Conservation (phyloP, 1,284 basidiomycete genomes). For the Sparassis latifolia region DNA sequence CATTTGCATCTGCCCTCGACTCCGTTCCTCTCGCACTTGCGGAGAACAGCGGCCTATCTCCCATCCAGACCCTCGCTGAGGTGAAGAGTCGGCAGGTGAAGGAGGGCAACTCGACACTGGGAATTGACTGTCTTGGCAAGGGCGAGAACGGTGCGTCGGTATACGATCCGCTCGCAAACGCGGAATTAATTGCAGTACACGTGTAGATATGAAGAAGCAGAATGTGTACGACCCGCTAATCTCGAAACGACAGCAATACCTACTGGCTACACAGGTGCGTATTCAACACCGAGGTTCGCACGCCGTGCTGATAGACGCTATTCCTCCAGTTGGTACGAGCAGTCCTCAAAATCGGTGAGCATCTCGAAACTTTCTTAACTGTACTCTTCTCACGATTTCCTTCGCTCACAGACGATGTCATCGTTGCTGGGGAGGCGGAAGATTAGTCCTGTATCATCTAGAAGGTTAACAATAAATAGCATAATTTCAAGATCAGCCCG, state of each 20-base stretch:
- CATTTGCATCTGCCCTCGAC: conserved; percentile 92
- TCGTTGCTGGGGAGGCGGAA: conserved; percentile 52
- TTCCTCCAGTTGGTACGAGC: conserved; percentile 55
- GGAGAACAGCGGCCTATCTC: conserved; percentile 94
- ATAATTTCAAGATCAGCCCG: too few relatives aligned
- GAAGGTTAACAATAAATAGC: not conserved
- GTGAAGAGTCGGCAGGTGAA: conserved; percentile 93
- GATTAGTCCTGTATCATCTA: conserved; percentile 32
- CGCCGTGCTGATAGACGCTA: conserved; percentile 3
- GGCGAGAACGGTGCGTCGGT: conserved; percentile 75
- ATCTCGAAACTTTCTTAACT: not conserved
- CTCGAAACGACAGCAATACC: conserved; percentile 94
- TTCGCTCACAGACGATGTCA: conserved; percentile 50
- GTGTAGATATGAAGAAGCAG: conserved; percentile 92
- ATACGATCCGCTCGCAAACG: not conserved
- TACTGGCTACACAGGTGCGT: conserved; percentile 91
- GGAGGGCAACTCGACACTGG: conserved; percentile 80
- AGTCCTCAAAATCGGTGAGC: conserved; percentile 68
- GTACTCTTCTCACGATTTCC: not conserved
- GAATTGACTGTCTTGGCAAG: conserved; percentile 88
- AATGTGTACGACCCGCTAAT: conserved; percentile 97
- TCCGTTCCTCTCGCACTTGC: conserved; percentile 91
- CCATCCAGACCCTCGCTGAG: conserved; percentile 93
- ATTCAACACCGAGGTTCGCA: not conserved
- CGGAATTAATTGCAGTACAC: not conserved